Evolutionary conservation across 2,329 filamentous ascomycete species (phyloP).

Genomic region (Cercospora beticola): DNA sequence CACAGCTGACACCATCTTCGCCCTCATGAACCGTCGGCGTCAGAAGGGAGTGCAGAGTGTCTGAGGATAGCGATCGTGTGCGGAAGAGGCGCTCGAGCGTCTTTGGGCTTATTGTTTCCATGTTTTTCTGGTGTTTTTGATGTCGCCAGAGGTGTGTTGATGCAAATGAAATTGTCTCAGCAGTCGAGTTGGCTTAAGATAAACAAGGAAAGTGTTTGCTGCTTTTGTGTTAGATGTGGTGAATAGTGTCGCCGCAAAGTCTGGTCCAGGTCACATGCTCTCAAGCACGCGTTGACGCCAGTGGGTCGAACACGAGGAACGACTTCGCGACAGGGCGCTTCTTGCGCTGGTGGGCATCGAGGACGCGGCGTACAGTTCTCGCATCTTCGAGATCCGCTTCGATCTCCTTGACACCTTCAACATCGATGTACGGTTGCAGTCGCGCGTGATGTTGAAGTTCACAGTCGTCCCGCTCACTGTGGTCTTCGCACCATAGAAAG

Average conservation of each 20-base stretch:
- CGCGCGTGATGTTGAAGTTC: neutral
- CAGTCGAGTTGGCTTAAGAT: neutral
- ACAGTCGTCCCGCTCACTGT: neutral
- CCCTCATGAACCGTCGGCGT: neutral
- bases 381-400: slow-evolving; percentile 1
- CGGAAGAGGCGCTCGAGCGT: neutral
- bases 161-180: neutral
- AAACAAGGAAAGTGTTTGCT: neutral
- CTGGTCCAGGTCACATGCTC: neutral
- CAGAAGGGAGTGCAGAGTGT: neutral
- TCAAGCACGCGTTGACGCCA: neutral
- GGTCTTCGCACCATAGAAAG: slow-evolving; percentile 13
- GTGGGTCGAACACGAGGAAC: neutral
- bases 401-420: slow-evolving; percentile 5
- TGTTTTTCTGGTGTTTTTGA: neutral
- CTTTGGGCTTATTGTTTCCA: neutral
- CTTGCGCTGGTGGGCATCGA: neutral
- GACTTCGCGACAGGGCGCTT: slow-evolving; percentile 1
- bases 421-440: neutral
- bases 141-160: neutral
- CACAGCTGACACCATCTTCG: neutral
- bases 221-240: neutral
- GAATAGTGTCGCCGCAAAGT: neutral
- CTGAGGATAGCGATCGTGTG: neutral
- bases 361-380: neutral